Evolutionary conservation across 176 grass and related monocot genomes (phyloP).

Genomic region (Tuctoria greenei): DNA sequence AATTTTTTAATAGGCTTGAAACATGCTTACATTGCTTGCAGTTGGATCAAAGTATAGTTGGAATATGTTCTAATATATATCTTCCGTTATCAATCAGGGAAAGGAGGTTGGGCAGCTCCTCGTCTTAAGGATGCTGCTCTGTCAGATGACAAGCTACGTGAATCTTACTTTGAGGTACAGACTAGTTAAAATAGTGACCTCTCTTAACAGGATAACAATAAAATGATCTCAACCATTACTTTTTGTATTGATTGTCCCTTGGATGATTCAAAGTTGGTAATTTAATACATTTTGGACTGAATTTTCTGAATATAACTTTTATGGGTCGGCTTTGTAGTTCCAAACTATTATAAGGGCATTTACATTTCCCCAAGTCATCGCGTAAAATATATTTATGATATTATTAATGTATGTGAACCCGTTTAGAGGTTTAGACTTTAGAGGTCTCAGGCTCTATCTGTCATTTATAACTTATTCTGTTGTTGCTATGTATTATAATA

Average conservation of each 20-base stretch:
- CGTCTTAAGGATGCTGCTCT: slow-evolving; percentile 88
- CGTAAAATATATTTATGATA: neutral
- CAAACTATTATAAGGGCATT: neutral
- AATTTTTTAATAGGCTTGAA: neutral
- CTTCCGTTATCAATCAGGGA: slow-evolving; percentile 54
- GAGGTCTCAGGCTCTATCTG: neutral
- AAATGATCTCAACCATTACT: neutral
- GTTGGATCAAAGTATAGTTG: slow-evolving; percentile 1
- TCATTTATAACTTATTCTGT: neutral
- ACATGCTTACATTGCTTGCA: slow-evolving; percentile 6
- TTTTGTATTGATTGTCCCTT: neutral
- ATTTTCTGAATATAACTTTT: neutral
- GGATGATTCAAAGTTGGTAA: neutral
- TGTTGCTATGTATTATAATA: neutral
- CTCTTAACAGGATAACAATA: neutral
- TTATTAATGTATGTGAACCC: no score
- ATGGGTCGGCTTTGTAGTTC: neutral
- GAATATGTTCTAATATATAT: slow-evolving; percentile 25
- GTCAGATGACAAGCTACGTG: slow-evolving; percentile 74
- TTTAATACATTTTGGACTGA: neutral
- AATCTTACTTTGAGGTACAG: slow-evolving; percentile 86
- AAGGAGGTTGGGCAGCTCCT: slow-evolving; percentile 78
- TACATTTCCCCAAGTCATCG: neutral
- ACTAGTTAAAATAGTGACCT: neutral
- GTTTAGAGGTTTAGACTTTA: neutral